phyloP scores from a whole-genome alignment of 768 basidiomycete genomes.

The Mycena maculata region DNA sequence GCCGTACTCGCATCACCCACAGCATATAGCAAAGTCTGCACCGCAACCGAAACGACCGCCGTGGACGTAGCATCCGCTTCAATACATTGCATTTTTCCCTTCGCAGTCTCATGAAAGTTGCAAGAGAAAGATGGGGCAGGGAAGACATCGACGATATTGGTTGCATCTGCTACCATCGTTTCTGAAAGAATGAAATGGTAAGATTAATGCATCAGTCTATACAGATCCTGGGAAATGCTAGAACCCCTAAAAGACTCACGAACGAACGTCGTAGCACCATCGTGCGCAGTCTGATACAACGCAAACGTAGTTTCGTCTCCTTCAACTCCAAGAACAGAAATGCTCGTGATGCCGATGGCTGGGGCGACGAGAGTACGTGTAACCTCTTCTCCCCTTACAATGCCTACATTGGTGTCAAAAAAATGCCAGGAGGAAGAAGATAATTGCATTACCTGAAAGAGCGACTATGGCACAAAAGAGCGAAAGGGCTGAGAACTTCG shows the following conservation, averaged over 20 bases:
- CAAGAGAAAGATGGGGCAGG: conserved; percentile 19
- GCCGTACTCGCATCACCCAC: conserved; percentile 16
- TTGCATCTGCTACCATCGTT: conserved; percentile 27
- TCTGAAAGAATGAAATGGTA: conserved; percentile 16
- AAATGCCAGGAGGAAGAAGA: conserved; percentile 15
- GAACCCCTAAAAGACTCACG: conserved; percentile 16
- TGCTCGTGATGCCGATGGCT: conserved; percentile 19
- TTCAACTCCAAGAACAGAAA: conserved; percentile 26
- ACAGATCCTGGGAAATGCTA: conserved; percentile 7
- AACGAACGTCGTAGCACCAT: conserved; percentile 22
- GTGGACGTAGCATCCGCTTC: conserved; percentile 20
- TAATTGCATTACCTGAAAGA: conserved; percentile 18
- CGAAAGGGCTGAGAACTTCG: conserved; percentile 13
- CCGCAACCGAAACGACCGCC: conserved; percentile 13
- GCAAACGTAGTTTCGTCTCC: conserved; percentile 25
- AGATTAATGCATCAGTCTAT: conserved; percentile 12
- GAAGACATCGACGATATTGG: conserved; percentile 17
- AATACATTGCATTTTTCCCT: conserved; percentile 25
- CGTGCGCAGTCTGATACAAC: conserved; percentile 22
- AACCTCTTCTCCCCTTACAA: conserved; percentile 13
- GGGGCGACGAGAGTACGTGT: conserved; percentile 23
- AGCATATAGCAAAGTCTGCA: conserved; percentile 24
- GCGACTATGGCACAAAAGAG: conserved; percentile 20
- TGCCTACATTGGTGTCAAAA: conserved; percentile 16
- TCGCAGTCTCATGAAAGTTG: conserved; percentile 24